A percentile compares a stretch with the other conserved stretches of the same genome.
Conservation (phyloP, 176 grass and related monocot species). For the Musa schizocarpa region DNA sequence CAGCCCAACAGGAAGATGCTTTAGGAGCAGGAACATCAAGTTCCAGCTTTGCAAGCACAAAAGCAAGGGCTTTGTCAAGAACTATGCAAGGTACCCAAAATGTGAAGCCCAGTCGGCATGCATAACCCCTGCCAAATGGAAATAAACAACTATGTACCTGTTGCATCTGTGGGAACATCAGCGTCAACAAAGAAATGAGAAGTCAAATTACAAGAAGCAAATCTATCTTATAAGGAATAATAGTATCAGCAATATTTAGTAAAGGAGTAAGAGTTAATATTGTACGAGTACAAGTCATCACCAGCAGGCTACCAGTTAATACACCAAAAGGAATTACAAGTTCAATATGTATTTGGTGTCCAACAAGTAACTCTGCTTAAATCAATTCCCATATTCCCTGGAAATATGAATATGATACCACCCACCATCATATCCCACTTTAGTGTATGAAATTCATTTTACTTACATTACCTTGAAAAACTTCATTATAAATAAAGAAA, state of each 20-base stretch:
- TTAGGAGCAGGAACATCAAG: slow-evolving; percentile 53
- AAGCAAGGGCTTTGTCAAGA: slow-evolving; percentile 69
- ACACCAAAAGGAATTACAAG: neutral
- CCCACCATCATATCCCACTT: neutral
- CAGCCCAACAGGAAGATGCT: slow-evolving; percentile 74
- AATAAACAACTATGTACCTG: slow-evolving; percentile 37
- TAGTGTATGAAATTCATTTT: too few species aligned
- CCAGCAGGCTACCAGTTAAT: neutral
- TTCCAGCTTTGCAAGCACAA: slow-evolving; percentile 59
- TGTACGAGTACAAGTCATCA: neutral
- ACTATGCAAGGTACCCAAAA: slow-evolving; percentile 88
- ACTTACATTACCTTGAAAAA: too few species aligned
- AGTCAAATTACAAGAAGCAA: neutral
- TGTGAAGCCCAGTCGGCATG: slow-evolving; percentile 86
- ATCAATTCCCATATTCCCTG: neutral
- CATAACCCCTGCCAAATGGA: slow-evolving; percentile 91
- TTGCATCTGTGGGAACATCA: slow-evolving; percentile 52
- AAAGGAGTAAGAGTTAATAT: neutral
- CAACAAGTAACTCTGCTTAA: neutral
- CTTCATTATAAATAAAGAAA: neutral
- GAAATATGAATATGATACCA: neutral
- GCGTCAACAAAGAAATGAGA: neutral
- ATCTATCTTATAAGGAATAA: neutral
- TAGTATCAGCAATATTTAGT: neutral
- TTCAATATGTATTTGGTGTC: neutral